Evolutionary conservation across 1,139 yeast genomes (phyloP), one percentile per base, ranked within the genome.

Genomic region (Magnusiomyces paraingens): DNA sequence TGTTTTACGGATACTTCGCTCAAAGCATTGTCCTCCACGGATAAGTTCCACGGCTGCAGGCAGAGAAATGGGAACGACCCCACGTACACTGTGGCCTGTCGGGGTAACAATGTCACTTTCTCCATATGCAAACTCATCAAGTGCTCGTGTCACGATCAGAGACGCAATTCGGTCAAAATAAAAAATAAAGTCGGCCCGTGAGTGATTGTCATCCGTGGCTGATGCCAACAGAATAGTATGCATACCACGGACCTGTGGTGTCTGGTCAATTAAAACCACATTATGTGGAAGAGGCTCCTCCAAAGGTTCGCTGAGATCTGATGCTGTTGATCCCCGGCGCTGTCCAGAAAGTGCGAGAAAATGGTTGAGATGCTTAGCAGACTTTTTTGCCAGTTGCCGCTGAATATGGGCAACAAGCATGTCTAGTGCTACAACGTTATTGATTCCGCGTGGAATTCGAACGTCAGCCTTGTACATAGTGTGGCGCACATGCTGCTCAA

Each of bases 21-120:
- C 84, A 65, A 91, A 91, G 65, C 96, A 88, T 66, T 90, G 97
- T 2, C 99, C 99, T 0, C 96, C 91, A 59, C 96, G 76, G 48
- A 93, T 83, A 51, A 91, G 82, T 58, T 85, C 83, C 4, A 90
- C 85, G 0, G 95, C 93, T 39, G 86, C 74, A 4, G 50, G 50
- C 14, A 20, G 41, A 4, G 43, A 38, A 18, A 21, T 17, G 18
- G 38, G 18, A n/a, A 18, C 29, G 4, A 29, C 38, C 8, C 36
- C 42, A 3, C 38, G 38, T 8, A 36, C 15, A 8, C 87, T 70
- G 22, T 78, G 76, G 56, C 79, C 80, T 38, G 68, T 59, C 11
- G 61, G 65, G 64, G 53, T 71, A 72, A 46, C 62, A 61, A 77
- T 66, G 0, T 91, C 82, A 0, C 70, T 52, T 12, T 51, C 50